Evolutionary conservation across 2,329 filamentous ascomycete species (phyloP), one percentile per base, ranked within the genome.

Genomic region (Exophiala dermatitidis): DNA sequence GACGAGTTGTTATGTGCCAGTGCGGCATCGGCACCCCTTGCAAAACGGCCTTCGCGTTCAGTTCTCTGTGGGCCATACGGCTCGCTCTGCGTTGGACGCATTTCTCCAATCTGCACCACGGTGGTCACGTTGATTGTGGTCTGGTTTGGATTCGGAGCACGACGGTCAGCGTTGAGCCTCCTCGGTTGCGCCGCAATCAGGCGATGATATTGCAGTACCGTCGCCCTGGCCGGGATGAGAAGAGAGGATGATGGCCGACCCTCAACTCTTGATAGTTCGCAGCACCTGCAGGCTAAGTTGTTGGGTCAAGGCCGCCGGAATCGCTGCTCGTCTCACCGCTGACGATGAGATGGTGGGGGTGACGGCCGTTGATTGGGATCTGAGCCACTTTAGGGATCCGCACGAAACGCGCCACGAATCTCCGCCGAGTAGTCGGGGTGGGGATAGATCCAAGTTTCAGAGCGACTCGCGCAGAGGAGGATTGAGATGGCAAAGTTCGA

Each of bases 1-100:
- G 50, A 58, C 48, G 50, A 54, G 30, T 52, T 51, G 8, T 47
- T 12, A 26, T 47, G 36, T 29, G 44, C 46, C 5, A 44, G 41
- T 8, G 50, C 26, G n/a, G 56, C 45, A 26, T 50, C 48, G 9
- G 54, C 40, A 28, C 32, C 50, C 56, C 50, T 37, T 9, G 54
- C 53, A 46, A 34, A 12, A 29, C 46, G 50, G 34, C 29, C 53
- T 41, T 48, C 41, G 41, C 59, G 56, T 36, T 62, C 58, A 26
- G 28, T 46, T 50, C 56, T 53, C 26, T 58, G 54, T 6, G 53
- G 52, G 46, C 52, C 56, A 50, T 52, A 50, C 3, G 43, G 50
- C 48, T 61, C 61, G 6, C 49, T 51, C 44, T 57, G 53, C 32
- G 54, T 41, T 49, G 61, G 56, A 44, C 56, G 54, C 61, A 61